Percentiles rank a stretch among this genome's conserved stretches.
Evolutionary conservation across 345 rosid species (phyloP).

Genomic region (Lepidium didymum): DNA sequence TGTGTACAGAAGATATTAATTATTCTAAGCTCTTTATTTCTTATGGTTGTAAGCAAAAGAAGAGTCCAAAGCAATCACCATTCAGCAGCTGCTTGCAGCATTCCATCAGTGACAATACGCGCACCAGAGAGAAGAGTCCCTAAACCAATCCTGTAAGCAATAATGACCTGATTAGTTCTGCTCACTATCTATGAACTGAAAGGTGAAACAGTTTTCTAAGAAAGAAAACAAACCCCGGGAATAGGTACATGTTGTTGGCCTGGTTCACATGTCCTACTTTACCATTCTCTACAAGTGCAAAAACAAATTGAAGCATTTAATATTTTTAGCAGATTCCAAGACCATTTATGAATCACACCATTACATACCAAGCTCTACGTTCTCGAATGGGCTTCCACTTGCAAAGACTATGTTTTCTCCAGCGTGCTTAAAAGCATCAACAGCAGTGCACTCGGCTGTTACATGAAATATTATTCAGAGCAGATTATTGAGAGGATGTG

Average conservation of each 20-base stretch:
- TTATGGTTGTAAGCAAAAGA: background rate
- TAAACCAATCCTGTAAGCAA: constrained; percentile 66
- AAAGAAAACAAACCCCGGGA: constrained; percentile 74
- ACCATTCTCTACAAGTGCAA: constrained; percentile 60
- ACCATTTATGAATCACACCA: background rate
- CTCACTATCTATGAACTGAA: background rate
- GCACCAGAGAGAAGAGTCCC: constrained; percentile 89
- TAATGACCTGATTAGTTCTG: background rate
- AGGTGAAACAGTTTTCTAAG: constrained; percentile 5
- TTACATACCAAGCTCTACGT: constrained; percentile 68
- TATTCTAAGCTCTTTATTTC: background rate
- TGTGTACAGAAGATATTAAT: constrained; percentile 26
- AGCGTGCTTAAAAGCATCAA: constrained; percentile 87
- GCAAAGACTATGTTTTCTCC: constrained; percentile 91
- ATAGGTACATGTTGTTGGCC: constrained; percentile 97
- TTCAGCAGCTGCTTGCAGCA: constrained; percentile 90
- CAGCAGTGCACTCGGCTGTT: constrained; percentile 95
- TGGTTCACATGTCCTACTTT: constrained; percentile 90
- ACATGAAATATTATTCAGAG: constrained; percentile 3
- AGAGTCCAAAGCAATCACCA: constrained; percentile 36
- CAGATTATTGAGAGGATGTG: constrained; percentile 18
- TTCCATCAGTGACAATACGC: constrained; percentile 67
- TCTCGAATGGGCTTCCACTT: constrained; percentile 96
- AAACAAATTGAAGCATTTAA: background rate
- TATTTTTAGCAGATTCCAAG: background rate